Conservation (phyloP, 352 stramenopile genomes). For the Globisporangium okanoganense region DNA sequence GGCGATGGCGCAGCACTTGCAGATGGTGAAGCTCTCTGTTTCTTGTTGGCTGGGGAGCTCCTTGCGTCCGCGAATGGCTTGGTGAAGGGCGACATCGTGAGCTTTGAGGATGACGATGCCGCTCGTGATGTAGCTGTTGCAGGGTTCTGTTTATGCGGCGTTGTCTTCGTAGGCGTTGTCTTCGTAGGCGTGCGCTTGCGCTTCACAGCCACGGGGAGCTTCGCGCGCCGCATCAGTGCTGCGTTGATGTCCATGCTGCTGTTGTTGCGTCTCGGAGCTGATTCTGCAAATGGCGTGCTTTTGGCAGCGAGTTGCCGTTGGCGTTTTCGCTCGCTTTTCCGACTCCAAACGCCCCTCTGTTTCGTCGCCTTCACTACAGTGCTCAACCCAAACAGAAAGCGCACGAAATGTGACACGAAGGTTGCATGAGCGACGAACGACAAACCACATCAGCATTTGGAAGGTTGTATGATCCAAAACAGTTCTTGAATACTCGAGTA, state of each 20-base stretch:
- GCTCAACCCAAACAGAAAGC: no score
- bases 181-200: constrained; percentile 30
- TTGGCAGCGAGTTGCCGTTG: no score
- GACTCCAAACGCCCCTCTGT: no score
- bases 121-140: neutral
- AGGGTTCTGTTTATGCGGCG: constrained; percentile 10
- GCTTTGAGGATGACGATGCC: constrained; percentile 3
- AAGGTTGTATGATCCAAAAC: no score
- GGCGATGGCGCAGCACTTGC: neutral
- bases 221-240: constrained; percentile 39
- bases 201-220: constrained; percentile 27
- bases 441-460: no score
- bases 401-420: neutral
- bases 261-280: neutral
- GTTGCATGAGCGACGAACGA: neutral
- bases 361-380: no score
- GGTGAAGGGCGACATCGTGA: constrained; percentile 20
- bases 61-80: constrained; percentile 10
- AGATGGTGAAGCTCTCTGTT: neutral
- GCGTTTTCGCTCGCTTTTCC: no score
- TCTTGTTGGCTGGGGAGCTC: constrained; percentile 8
- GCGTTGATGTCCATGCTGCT: constrained; percentile 33
- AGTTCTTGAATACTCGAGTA: no score
- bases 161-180: constrained; percentile 15
- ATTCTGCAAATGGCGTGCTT: neutral